phyloP scores from a whole-genome alignment of 768 basidiomycete species.

The Gyrodon lividus region DNA sequence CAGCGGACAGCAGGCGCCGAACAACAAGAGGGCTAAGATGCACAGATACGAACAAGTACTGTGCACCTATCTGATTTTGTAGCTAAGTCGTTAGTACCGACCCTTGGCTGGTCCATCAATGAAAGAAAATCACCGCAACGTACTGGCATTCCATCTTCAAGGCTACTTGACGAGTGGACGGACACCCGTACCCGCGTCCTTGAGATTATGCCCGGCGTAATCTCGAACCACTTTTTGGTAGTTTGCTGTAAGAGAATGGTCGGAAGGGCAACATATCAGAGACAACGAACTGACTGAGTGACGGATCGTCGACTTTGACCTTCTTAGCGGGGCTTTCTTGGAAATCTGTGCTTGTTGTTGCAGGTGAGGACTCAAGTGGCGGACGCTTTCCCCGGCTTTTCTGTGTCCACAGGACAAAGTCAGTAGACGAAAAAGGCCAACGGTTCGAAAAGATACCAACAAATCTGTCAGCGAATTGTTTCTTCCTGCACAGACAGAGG shows the following conservation, averaged over 20 bases:
- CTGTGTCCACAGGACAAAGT: conserved; percentile 28
- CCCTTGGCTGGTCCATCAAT: not conserved
- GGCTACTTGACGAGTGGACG: conserved; percentile 43
- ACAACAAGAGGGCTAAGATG: not conserved
- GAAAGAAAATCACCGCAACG: conserved; percentile 9
- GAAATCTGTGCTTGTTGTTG: conserved; percentile 35
- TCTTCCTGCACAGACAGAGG: conserved; percentile 44
- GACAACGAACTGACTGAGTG: conserved; percentile 32
- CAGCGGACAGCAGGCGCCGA: conserved; percentile 1
- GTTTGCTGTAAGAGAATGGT: conserved; percentile 26
- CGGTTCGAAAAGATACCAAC: conserved; percentile 37
- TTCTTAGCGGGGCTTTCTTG: conserved; percentile 38
- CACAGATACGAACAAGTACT: not conserved
- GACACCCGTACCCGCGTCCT: conserved; percentile 43
- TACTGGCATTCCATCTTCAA: conserved; percentile 8
- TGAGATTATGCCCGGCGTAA: conserved; percentile 39
- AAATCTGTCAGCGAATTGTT: conserved; percentile 59
- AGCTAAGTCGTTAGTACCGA: conserved; percentile 10
- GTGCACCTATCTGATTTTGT: conserved; percentile 2
- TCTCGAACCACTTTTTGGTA: conserved; percentile 44
- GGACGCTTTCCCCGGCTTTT: conserved; percentile 61
- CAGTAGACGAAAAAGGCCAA: not conserved
- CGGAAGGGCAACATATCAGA: not conserved
- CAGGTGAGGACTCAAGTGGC: conserved; percentile 38
- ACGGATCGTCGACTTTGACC: conserved; percentile 29